These are phyloP conservation scores for Biscogniauxia mediterranea DNA, from an alignment of 2,329 filamentous ascomycete genomes.

Conservation along the genomic window DNA sequence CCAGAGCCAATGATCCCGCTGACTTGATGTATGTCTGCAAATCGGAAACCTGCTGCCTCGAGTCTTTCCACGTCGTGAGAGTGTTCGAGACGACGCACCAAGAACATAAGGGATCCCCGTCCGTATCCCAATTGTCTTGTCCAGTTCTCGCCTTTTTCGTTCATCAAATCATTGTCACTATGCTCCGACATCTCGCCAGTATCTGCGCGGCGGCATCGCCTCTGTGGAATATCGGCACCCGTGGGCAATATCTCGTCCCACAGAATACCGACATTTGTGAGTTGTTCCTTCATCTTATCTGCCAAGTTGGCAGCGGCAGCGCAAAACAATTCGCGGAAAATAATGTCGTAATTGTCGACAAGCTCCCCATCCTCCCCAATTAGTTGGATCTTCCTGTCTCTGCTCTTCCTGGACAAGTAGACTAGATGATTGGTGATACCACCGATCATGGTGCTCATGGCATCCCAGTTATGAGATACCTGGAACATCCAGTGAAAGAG, in stretches of 20 bases:
- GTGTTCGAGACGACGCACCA: conserved; percentile 63
- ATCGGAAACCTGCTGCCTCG: conserved; percentile 73
- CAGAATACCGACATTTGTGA: conserved; percentile 65
- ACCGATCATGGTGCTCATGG: conserved; percentile 64
- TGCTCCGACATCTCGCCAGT: conserved; percentile 10
- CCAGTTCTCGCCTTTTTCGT: conserved; percentile 38
- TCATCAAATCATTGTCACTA: conserved; percentile 32
- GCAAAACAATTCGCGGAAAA: conserved; percentile 83
- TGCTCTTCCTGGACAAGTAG: conserved; percentile 40
- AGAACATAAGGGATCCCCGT: conserved; percentile 76
- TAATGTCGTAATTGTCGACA: conserved; percentile 67
- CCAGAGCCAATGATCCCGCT: conserved; percentile 65
- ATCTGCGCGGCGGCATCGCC: conserved; percentile 19
- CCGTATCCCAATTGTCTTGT: conserved; percentile 46
- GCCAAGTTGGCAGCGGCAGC: conserved; percentile 75
- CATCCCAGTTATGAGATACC: conserved; percentile 74
- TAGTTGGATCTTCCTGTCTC: conserved; percentile 43
- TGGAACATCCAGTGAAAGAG: conserved; percentile 87
- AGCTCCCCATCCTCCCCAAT: conserved; percentile 54
- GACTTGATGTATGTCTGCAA: conserved; percentile 68
- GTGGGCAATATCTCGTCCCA: conserved; percentile 77
- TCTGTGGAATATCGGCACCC: conserved; percentile 37
- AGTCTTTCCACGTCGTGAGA: conserved; percentile 61
- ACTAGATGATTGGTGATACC: conserved; percentile 72
- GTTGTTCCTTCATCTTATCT: conserved; percentile 58